A percentile compares a stretch with the other conserved stretches of the same genome.
phyloP scores from a whole-genome alignment of 2,329 filamentous ascomycete species.

The Penicillium freii region DNA sequence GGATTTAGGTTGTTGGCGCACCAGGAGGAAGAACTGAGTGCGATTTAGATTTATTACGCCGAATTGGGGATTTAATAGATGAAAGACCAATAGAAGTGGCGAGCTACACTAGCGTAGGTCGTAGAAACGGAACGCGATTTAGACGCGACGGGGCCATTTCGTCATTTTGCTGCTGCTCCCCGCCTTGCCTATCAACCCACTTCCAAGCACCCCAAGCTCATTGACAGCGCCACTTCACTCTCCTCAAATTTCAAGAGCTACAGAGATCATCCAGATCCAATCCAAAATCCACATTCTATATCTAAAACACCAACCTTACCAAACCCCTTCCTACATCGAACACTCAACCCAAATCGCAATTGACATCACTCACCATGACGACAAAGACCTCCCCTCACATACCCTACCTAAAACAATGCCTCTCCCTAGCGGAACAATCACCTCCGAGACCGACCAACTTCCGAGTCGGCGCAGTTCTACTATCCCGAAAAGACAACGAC shows the following conservation, averaged over 20 bases:
- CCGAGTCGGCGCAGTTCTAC: conserved; percentile 86
- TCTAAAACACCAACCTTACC: background rate
- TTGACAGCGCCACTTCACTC: background rate
- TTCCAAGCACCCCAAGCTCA: conserved; percentile 3
- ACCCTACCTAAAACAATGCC: conserved; percentile 66
- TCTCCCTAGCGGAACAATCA: conserved; percentile 73
- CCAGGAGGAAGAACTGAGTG: background rate
- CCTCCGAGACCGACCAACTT: conserved; percentile 89
- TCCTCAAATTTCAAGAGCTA: background rate
- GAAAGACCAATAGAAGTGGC: background rate
- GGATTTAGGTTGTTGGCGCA: too few relatives aligned
- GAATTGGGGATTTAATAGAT: background rate
- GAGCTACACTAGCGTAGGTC: background rate
- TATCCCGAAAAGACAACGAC: conserved; percentile 44
- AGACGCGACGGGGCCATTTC: conserved; percentile 27
- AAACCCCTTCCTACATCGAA: background rate
- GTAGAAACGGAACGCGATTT: conserved; percentile 21
- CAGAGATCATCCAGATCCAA: background rate
- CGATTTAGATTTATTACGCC: background rate
- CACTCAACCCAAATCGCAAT: background rate
- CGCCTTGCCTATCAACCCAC: conserved; percentile 12
- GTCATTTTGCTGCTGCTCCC: conserved; percentile 29
- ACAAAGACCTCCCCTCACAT: conserved; percentile 33
- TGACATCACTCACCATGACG: conserved; percentile 19
- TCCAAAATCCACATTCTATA: background rate